A percentile compares a stretch with the other conserved stretches of the same genome.
Evolutionary conservation across 768 basidiomycete species (phyloP).

Genomic region (Suillus spraguei): DNA sequence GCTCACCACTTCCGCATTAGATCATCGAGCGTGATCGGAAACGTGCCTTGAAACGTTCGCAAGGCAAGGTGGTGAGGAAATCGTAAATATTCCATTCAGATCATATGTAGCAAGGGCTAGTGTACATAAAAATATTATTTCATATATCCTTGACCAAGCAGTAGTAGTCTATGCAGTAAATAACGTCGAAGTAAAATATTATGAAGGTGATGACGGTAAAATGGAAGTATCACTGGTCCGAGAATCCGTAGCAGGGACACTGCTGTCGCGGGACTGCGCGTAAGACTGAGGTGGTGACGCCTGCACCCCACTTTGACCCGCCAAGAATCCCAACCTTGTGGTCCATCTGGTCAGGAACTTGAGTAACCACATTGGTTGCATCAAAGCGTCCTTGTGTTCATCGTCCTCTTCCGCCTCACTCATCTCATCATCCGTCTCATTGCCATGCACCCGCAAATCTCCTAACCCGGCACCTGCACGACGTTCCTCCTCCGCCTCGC

Average conservation of each 20-base stretch:
- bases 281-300: constrained; percentile 3
- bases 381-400: constrained; percentile 39
- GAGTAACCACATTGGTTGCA: constrained; percentile 78
- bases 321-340: constrained; percentile 54
- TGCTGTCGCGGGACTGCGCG: not conserved
- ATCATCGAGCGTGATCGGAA: constrained; percentile 78
- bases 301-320: constrained; percentile 21
- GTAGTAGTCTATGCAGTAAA: not conserved
- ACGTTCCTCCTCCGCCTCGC: constrained; percentile 75
- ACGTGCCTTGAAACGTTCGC: constrained; percentile 66
- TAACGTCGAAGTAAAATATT: not conserved
- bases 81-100: constrained; percentile 24
- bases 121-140: constrained; percentile 5
- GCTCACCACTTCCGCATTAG: constrained; percentile 34
- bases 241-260: not conserved
- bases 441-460: constrained; percentile 24
- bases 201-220: constrained; percentile 2
- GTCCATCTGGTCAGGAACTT: constrained; percentile 80
- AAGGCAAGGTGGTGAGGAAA: constrained; percentile 63
- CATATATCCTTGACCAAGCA: constrained; percentile 2
- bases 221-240: not conserved
- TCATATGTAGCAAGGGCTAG: not conserved
- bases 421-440: constrained; percentile 28
- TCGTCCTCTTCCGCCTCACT: constrained; percentile 34
- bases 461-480: constrained; percentile 28